Percentiles rank a stretch among this genome's conserved stretches.
Conservation (phyloP, 345 rosid species). For the Salix viminalis region DNA sequence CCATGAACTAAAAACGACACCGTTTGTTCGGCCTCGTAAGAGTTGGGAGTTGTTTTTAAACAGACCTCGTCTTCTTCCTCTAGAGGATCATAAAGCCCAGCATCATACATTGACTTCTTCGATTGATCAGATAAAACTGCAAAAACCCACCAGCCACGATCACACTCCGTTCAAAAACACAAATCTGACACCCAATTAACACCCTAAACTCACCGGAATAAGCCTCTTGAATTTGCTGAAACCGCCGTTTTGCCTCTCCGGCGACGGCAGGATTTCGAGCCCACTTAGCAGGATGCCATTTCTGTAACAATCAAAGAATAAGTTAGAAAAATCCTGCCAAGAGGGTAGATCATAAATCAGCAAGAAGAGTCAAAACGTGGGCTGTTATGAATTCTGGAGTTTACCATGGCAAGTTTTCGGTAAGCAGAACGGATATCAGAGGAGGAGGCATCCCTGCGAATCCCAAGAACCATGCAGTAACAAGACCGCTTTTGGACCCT, state of each 20-base stretch:
- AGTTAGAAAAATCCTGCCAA: neutral
- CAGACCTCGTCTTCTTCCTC: conserved; percentile 71
- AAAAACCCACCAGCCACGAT: conserved; percentile 8
- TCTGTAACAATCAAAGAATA: conserved; percentile 29
- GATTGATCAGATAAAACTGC: conserved; percentile 61
- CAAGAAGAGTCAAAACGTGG: neutral
- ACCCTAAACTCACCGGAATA: conserved; percentile 54
- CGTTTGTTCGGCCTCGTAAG: neutral
- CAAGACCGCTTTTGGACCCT: conserved; percentile 60
- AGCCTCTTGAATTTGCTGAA: conserved; percentile 93
- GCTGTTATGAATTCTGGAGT: neutral
- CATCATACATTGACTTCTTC: conserved; percentile 74
- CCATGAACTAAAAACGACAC: neutral
- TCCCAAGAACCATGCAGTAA: conserved; percentile 72
- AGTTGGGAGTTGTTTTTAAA: neutral
- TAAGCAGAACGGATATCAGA: conserved; percentile 78
- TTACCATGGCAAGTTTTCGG: conserved; percentile 86
- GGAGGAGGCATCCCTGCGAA: conserved; percentile 75
- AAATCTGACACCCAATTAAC: neutral
- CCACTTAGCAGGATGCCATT: conserved; percentile 91
- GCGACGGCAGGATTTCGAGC: conserved; percentile 46
- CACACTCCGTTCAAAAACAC: neutral
- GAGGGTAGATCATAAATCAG: neutral
- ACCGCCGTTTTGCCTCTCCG: conserved; percentile 77
- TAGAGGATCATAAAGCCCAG: conserved; percentile 69